Evolutionary conservation across 2,329 filamentous ascomycete species (phyloP), one percentile per base, ranked within the genome.

Genomic region (Aspergillus niger): DNA sequence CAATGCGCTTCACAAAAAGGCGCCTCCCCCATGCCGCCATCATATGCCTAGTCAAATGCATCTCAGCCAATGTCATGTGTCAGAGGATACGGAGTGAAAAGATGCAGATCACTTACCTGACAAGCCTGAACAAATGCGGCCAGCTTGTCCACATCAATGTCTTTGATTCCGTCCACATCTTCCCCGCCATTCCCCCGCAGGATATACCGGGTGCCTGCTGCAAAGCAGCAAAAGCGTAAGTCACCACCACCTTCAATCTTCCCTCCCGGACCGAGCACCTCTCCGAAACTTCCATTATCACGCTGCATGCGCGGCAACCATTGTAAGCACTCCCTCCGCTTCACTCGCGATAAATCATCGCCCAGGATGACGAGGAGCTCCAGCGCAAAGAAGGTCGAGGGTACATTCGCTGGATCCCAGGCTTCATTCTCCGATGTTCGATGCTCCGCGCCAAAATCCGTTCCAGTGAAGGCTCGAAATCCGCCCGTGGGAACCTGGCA

Each of bases 361-460:
- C 83, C 81, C n/a, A 91, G 75, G 5, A 88, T 81, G 1, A 89
- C 83, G 26, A 99, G 79, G 8, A 89, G 83, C 24, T 91, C 81
- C 47, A 99, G 82, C 0, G 94, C 93, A 77, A 98, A 97, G 74
- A 90, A 94, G 0, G 93, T 97, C 1, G 92, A 91, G 0, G 93
- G 90, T 15, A 98, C 78, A 75, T 94, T 96, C 0, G 93, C 86
- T n/a, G 87, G 86, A 76, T 91, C 89, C 86, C 87, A 89, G 47
- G 73, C 75, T 57, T 81, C 79, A 68, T 87, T 87, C 39, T 80
- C 77, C 2, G 83, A 70, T 70, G 79, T 81, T 67, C 81, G 59
- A 68, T 77, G 75, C 66, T 77, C 67, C 65, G 79, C 67, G 53
- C 81, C 76, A 69, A 87, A 77, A 72, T 85, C 71, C 65, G 82